These are phyloP conservation scores for Globisporangium sylvaticum DNA, from an alignment of 352 stramenopile species.

Conservation along the genomic window DNA sequence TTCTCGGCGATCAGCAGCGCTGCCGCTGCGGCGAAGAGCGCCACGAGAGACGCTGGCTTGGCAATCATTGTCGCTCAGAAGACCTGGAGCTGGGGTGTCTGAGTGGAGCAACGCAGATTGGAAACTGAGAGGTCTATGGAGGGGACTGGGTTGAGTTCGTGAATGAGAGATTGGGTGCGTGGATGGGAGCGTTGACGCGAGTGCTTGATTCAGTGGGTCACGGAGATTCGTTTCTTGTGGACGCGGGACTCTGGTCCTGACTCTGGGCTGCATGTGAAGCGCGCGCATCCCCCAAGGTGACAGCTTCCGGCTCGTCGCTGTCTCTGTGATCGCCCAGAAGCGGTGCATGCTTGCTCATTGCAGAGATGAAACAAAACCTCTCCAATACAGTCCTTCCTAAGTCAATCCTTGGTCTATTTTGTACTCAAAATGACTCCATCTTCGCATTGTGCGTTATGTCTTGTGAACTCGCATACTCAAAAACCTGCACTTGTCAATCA, in stretches of 20 bases:
- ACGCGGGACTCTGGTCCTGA: background rate
- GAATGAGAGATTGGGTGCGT: background rate
- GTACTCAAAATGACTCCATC: too few species aligned
- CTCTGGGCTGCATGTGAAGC: background rate
- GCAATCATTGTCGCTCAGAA: background rate
- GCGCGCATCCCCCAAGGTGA: background rate
- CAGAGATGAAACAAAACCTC: too few species aligned
- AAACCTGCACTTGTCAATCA: too few species aligned
- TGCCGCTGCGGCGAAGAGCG: background rate
- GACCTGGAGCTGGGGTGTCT: background rate
- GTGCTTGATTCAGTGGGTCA: background rate
- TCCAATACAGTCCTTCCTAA: background rate
- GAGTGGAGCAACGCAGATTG: background rate
- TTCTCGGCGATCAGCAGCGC: background rate
- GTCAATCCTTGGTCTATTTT: too few species aligned
- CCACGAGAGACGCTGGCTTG: slow-evolving; percentile 5
- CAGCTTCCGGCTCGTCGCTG: background rate
- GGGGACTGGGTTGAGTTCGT: background rate
- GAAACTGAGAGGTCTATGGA: background rate
- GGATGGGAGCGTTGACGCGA: background rate
- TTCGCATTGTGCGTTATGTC: too few species aligned
- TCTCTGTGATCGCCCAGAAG: background rate
- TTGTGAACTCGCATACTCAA: too few species aligned
- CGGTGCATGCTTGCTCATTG: background rate
- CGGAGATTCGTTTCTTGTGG: background rate